Evolutionary conservation across 805 yeast species (phyloP).

Genomic region (Torulaspora quercuum): DNA sequence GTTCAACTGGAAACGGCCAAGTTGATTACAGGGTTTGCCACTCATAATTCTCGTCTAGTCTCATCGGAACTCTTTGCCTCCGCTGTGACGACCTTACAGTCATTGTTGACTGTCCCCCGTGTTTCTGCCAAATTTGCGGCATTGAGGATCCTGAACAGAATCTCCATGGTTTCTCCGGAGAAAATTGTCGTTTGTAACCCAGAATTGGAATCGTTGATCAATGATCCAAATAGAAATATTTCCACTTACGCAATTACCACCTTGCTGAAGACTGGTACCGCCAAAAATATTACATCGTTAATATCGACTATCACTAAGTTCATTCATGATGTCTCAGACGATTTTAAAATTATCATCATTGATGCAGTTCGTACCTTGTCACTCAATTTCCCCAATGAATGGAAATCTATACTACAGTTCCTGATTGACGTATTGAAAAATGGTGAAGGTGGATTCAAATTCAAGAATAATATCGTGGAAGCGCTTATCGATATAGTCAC

Average conservation of each 20-base stretch:
- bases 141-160: slow-evolving; percentile 79
- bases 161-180: slow-evolving; percentile 78
- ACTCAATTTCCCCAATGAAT: slow-evolving; percentile 87
- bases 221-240: slow-evolving; percentile 84
- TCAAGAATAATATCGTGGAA: slow-evolving; percentile 85
- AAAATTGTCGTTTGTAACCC: slow-evolving; percentile 72
- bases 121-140: slow-evolving; percentile 91
- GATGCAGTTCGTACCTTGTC: slow-evolving; percentile 93
- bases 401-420: slow-evolving; percentile 75
- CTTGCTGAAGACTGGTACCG: slow-evolving; percentile 88
- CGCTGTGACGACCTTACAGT: slow-evolving; percentile 72
- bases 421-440: slow-evolving; percentile 81
- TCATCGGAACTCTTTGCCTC: slow-evolving; percentile 61
- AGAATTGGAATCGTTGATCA: slow-evolving; percentile 82
- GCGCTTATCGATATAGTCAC: slow-evolving; percentile 89
- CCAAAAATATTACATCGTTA: slow-evolving; percentile 82
- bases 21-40: slow-evolving; percentile 42
- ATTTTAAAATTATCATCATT: slow-evolving; percentile 88
- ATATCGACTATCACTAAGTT: slow-evolving; percentile 82
- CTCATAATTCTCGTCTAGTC: slow-evolving; percentile 53
- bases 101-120: slow-evolving; percentile 79
- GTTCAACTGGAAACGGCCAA: slow-evolving; percentile 92
- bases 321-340: slow-evolving; percentile 93
- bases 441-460: slow-evolving; percentile 76
- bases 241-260: slow-evolving; percentile 98